Percentiles rank a stretch among this genome's conserved stretches.
phyloP scores from a whole-genome alignment of 768 basidiomycete genomes.

The Collybiopsis luxurians region DNA sequence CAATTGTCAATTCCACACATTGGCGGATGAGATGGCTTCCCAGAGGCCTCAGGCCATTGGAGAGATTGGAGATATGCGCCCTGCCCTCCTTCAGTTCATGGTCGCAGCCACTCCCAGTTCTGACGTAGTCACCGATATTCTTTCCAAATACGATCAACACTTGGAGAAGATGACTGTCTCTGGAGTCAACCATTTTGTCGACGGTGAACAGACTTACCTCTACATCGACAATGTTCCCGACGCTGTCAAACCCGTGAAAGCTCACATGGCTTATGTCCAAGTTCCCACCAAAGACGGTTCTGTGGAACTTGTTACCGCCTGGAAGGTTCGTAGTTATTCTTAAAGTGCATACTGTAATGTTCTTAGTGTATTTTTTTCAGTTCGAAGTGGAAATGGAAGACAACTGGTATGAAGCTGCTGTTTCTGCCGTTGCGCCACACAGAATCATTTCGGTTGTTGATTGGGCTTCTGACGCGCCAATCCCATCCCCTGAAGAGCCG shows the following conservation, averaged over 20 bases:
- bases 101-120: slow-evolving; percentile 61
- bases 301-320: slow-evolving; percentile 71
- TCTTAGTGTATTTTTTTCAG: slow-evolving; percentile 26
- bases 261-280: slow-evolving; percentile 76
- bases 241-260: slow-evolving; percentile 78
- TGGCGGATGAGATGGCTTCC: slow-evolving; percentile 34
- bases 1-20: slow-evolving; percentile 54
- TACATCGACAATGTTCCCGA: slow-evolving; percentile 66
- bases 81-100: slow-evolving; percentile 78
- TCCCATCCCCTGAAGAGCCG: slow-evolving; percentile 29
- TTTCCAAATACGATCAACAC: slow-evolving; percentile 46
- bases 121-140: slow-evolving; percentile 46
- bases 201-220: slow-evolving; percentile 36
- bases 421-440: slow-evolving; percentile 72
- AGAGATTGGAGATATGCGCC: slow-evolving; percentile 41
- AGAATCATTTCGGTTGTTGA: slow-evolving; percentile 88
- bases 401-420: slow-evolving; percentile 94
- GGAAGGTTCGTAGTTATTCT: slow-evolving; percentile 57
- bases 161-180: slow-evolving; percentile 46
- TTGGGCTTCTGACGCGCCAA: slow-evolving; percentile 83
- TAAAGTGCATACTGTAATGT: neutral
- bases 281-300: slow-evolving; percentile 62
- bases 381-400: slow-evolving; percentile 92
- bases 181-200: slow-evolving; percentile 40
- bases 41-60: slow-evolving; percentile 11